These are phyloP conservation scores for Dianthus caryophyllus DNA, from an alignment of 148 eudicot species.

Conservation along the genomic window DNA sequence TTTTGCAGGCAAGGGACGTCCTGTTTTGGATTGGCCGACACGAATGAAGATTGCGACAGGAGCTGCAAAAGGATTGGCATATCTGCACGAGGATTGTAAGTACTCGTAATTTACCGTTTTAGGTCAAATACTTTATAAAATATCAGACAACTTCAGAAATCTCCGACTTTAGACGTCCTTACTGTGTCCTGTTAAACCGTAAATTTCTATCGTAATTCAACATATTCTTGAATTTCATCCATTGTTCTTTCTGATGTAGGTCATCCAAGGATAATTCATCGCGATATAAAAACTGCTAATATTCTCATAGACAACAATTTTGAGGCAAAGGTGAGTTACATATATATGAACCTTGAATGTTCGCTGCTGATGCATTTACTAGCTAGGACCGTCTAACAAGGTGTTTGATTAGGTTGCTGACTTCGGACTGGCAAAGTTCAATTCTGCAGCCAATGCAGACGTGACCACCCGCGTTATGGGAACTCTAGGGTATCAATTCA, in stretches of 20 bases:
- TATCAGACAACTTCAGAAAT: too few species aligned
- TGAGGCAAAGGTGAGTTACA: constrained; percentile 76
- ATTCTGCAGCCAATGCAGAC: constrained; percentile 46
- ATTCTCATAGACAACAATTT: constrained; percentile 56
- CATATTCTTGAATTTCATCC: too few species aligned
- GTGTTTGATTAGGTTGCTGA: constrained; percentile 94
- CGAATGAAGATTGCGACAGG: constrained; percentile 62
- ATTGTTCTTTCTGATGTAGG: constrained; percentile 46
- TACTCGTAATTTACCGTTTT: neutral
- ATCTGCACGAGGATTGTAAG: constrained; percentile 73
- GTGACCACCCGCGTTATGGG: constrained; percentile 81
- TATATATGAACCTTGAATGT: too few species aligned
- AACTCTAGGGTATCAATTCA: constrained; percentile 61
- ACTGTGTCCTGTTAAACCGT: too few species aligned
- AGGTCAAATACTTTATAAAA: too few species aligned
- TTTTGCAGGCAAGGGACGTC: constrained; percentile 42
- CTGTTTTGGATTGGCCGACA: constrained; percentile 50
- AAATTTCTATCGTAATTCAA: too few species aligned
- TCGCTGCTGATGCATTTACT: too few species aligned
- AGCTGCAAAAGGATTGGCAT: constrained; percentile 76
- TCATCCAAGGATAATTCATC: constrained; percentile 60
- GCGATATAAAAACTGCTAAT: constrained; percentile 70
- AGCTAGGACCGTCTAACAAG: too few species aligned
- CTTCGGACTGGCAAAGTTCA: constrained; percentile 75
- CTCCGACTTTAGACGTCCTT: too few species aligned